phyloP scores from a whole-genome alignment of 148 eudicot species.

The Cornus controversa region DNA sequence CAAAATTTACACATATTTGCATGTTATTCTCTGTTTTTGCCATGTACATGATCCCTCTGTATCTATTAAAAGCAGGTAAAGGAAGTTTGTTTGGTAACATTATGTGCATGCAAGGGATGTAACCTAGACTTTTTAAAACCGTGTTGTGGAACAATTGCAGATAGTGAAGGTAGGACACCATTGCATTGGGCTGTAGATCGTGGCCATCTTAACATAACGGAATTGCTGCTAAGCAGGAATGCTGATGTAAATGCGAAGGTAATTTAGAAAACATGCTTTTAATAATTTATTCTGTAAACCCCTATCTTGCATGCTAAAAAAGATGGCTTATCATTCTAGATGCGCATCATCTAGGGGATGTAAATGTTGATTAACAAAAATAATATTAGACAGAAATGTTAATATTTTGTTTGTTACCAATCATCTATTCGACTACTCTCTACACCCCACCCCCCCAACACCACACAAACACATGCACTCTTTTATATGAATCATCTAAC shows the following conservation, averaged over 20 bases:
- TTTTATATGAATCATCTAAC: no score
- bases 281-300: neutral
- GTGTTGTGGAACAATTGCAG: slow-evolving; percentile 36
- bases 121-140: neutral
- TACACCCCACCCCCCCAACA: no score
- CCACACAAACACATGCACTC: no score
- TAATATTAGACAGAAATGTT: neutral
- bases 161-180: slow-evolving; percentile 94
- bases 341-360: neutral
- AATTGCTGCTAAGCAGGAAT: slow-evolving; percentile 60
- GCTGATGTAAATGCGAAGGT: slow-evolving; percentile 90
- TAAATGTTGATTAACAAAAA: neutral
- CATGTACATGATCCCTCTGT: neutral
- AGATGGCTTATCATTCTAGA: neutral
- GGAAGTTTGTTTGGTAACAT: no score
- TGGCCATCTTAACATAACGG: slow-evolving; percentile 67
- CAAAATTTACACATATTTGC: neutral
- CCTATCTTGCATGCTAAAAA: neutral
- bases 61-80: neutral
- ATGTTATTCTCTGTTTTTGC: slow-evolving; percentile 1
- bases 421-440: no score
- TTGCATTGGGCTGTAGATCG: slow-evolving; percentile 99
- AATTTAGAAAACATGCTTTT: slow-evolving; percentile 1
- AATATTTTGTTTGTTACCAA: no score
- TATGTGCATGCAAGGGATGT: neutral